Base-by-base conservation (phyloP, 2,329 filamentous ascomycete species). In the Pseudohalonectria lignicola region DNA sequence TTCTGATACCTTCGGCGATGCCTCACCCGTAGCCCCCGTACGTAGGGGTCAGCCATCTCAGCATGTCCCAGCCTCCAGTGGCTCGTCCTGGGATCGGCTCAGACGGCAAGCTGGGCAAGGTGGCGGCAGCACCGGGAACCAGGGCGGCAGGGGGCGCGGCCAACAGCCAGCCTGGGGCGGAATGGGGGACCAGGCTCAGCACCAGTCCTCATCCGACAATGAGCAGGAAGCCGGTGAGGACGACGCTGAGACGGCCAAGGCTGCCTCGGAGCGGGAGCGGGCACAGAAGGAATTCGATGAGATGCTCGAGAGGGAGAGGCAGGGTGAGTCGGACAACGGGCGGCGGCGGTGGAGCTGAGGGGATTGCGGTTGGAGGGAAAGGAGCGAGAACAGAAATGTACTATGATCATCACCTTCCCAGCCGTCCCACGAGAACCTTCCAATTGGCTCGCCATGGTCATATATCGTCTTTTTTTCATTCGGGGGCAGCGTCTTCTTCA, bases 231-330 rank as follows among this genome's bases (percentile, higher is more conserved):
- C n/a, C n/a, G n/a, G n/a, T n/a, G n/a, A n/a, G n/a, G n/a, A n/a
- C n/a, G n/a, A n/a, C n/a, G n/a, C n/a, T n/a, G n/a, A n/a, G n/a
- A n/a, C n/a, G n/a, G n/a, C n/a, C n/a, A n/a, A n/a, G n/a, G n/a
- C n/a, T n/a, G n/a, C n/a, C n/a, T n/a, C n/a, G n/a, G n/a, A n/a
- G n/a, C n/a, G n/a, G n/a, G n/a, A n/a, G n/a, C n/a, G n/a, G 23
- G 48, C 43, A 2, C 48, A 50, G 28, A 45, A 38, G 31, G 42
- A 49, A 17, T 50, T 50, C 36, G 48, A 50, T 15, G 46, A 34
- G n/a, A 45, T 50, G 47, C 40, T 50, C 10, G 48, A 50, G 23
- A 31, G 32, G n/a, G 48, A 50, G 31, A 46, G 48, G 3, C 36
- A 31, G 13, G 47, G 45, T 7, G 41, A 45, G 23, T 21, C 12